Evolutionary conservation across 2,329 filamentous ascomycete genomes (phyloP).

Genomic region (Fusarium coffeatum): DNA sequence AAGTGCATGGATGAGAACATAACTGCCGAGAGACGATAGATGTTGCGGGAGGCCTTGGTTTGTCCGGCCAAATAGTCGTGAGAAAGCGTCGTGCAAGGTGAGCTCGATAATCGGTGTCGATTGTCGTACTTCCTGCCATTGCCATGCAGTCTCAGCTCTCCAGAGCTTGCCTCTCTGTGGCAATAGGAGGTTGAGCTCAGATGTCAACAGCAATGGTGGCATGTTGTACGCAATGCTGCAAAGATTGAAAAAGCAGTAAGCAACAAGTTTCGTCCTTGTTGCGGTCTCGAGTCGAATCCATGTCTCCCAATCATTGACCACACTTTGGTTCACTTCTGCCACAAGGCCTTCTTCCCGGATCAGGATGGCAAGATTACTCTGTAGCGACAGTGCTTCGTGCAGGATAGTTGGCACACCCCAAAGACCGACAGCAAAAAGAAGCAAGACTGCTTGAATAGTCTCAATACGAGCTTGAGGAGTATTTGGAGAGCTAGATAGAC

Average conservation of each 20-base stretch:
- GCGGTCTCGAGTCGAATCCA: slow-evolving; percentile 69
- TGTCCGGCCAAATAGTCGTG: slow-evolving; percentile 64
- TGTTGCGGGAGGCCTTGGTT: slow-evolving; percentile 61
- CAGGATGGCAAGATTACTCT: slow-evolving; percentile 68
- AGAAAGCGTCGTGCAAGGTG: slow-evolving; percentile 67
- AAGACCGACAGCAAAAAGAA: slow-evolving; percentile 70
- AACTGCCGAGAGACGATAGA: slow-evolving; percentile 73
- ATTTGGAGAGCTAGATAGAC: slow-evolving; percentile 62
- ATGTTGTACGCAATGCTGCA: slow-evolving; percentile 72
- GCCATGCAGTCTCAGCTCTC: slow-evolving; percentile 67
- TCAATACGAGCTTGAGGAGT: slow-evolving; percentile 70
- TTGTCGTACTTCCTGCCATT: slow-evolving; percentile 69
- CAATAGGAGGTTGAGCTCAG: slow-evolving; percentile 66
- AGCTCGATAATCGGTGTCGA: slow-evolving; percentile 63
- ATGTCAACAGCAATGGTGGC: slow-evolving; percentile 67
- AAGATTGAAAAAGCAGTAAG: slow-evolving; percentile 72
- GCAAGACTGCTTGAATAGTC: slow-evolving; percentile 72
- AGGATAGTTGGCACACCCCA: slow-evolving; percentile 72
- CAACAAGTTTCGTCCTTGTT: slow-evolving; percentile 69
- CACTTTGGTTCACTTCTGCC: slow-evolving; percentile 60
- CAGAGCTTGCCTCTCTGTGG: slow-evolving; percentile 67
- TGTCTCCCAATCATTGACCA: slow-evolving; percentile 65
- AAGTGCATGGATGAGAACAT: slow-evolving; percentile 77
- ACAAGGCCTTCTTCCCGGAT: slow-evolving; percentile 69
- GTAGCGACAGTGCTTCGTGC: slow-evolving; percentile 68